Conservation (phyloP, 2,329 filamentous ascomycete species). For the Pseudogymnoascus destructans region DNA sequence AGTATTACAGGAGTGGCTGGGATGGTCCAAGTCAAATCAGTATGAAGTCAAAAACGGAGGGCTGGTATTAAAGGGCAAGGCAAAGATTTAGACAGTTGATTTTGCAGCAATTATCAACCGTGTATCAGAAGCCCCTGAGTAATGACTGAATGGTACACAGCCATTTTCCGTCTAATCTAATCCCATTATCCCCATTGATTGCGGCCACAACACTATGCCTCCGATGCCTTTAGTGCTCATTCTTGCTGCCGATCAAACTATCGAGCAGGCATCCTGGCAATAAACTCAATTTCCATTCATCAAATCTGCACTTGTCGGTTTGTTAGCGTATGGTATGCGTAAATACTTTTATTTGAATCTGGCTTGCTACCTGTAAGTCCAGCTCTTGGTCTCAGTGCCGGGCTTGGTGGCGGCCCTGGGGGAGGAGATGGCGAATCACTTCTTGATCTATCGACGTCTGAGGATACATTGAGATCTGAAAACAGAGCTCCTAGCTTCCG, state of each 20-base stretch:
- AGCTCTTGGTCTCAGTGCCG: slow-evolving; percentile 18
- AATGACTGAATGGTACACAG: not conserved
- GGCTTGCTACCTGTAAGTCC: slow-evolving; percentile 9
- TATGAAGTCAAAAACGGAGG: slow-evolving; percentile 54
- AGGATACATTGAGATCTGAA: not conserved
- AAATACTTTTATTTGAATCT: slow-evolving; percentile 4
- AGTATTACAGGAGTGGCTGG: slow-evolving; percentile 57
- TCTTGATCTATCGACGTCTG: slow-evolving; percentile 24
- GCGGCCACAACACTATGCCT: not conserved
- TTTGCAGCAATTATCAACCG: not conserved
- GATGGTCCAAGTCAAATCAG: slow-evolving; percentile 60
- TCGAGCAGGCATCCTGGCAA: not conserved
- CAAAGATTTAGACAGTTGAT: slow-evolving; percentile 30
- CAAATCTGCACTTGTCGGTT: not conserved
- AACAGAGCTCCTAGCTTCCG: not conserved
- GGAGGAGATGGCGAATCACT: slow-evolving; percentile 30
- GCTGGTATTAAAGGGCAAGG: slow-evolving; percentile 36
- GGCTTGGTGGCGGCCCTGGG: slow-evolving; percentile 29
- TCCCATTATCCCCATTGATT: not conserved
- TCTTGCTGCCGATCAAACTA: not conserved
- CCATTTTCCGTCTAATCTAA: not conserved
- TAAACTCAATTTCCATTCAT: not conserved
- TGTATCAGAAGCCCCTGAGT: not conserved
- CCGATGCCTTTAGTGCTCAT: not conserved
- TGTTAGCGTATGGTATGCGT: not conserved